Percentiles rank a stretch among this genome's conserved stretches.
Conservation (phyloP, 2,329 filamentous ascomycete genomes). For the Phialemonium atrogriseum region DNA sequence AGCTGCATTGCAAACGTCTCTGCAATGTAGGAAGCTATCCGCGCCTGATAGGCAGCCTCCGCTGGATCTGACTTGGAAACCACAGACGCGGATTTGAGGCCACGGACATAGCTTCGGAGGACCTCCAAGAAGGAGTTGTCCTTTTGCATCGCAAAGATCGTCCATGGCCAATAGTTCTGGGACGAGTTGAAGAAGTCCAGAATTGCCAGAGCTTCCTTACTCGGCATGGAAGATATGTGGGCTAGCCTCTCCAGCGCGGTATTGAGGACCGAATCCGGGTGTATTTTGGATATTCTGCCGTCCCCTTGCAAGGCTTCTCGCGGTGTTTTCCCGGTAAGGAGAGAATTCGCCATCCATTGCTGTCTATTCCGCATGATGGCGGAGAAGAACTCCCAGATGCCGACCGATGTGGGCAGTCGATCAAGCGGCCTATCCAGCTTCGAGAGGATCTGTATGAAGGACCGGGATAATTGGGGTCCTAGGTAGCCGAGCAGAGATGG, state of each 20-base stretch:
- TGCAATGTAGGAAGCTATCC: constrained; percentile 72
- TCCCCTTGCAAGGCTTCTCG: constrained; percentile 60
- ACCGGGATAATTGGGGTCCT: constrained; percentile 71
- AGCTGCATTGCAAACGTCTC: constrained; percentile 88
- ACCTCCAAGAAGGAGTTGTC: constrained; percentile 66
- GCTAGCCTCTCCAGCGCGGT: constrained; percentile 65
- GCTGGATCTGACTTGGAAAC: constrained; percentile 47
- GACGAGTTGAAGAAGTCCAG: constrained; percentile 81
- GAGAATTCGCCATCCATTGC: constrained; percentile 90
- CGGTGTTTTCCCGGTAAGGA: constrained; percentile 82
- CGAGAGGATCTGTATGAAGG: constrained; percentile 72
- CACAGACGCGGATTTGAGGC: constrained; percentile 42
- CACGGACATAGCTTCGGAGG: constrained; percentile 61
- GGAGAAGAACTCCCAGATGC: constrained; percentile 79
- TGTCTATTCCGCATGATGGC: constrained; percentile 82
- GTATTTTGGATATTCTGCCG: constrained; percentile 39
- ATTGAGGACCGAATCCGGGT: constrained; percentile 58
- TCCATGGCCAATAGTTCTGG: constrained; percentile 95
- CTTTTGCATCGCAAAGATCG: constrained; percentile 69
- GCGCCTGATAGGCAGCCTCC: constrained; percentile 53
- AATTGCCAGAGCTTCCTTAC: constrained; percentile 62
- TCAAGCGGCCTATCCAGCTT: constrained; percentile 69
- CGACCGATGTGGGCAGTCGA: constrained; percentile 53
- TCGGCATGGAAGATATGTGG: constrained; percentile 54
- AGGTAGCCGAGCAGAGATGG: constrained; percentile 92